Base-by-base conservation (phyloP, 2,329 filamentous ascomycete genomes). In the Pseudogymnoascus sp. region DNA sequence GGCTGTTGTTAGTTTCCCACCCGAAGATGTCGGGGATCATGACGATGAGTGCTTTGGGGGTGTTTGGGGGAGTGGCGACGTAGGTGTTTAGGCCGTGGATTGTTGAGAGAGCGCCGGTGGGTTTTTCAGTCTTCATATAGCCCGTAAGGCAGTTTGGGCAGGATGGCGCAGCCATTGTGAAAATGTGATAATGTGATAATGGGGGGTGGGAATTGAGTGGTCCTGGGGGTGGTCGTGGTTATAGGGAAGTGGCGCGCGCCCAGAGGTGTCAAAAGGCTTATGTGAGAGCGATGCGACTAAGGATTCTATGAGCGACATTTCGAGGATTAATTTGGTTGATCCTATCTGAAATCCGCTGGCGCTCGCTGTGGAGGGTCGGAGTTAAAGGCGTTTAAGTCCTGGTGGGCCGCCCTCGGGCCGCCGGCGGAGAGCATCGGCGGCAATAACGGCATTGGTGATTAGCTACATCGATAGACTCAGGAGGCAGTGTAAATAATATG, bases 11-110 rank as follows among this genome's bases (percentile, higher is more conserved):
- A 23, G 80, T 72, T 10, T 72, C 67, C 74, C 78, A 79, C n/a
- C 79, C 79, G 63, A 81, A 80, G 5, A 75, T 73, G 65, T 81
- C 78, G 2, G 78, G 69, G 49, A 81, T 72, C 63, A 80, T 74
- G 59, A 81, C 74, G 3, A 81, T 69, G 60, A 77, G 75, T 6
- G 73, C 77, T 19, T 74, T 74, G 1, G 71, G 66, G 26, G 52
- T 10, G 4, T 67, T 64, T n/a, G 69, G 70, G 12, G 72, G 72
- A 4, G 58, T 52, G 3, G 76, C 70, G 23, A 80, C 70, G 64
- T 80, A 80, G 12, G 74, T 74, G 19, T 72, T 64, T 16, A 78
- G 66, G 11, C 74, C 73, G 66, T 80, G 75, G 61, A 81, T 63
- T n/a, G 66, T 72, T 59, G 73, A 70, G 35, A 74, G 73, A 2